phyloP scores from a whole-genome alignment of 208 protist species.

The Wallacemonas sp. region DNA sequence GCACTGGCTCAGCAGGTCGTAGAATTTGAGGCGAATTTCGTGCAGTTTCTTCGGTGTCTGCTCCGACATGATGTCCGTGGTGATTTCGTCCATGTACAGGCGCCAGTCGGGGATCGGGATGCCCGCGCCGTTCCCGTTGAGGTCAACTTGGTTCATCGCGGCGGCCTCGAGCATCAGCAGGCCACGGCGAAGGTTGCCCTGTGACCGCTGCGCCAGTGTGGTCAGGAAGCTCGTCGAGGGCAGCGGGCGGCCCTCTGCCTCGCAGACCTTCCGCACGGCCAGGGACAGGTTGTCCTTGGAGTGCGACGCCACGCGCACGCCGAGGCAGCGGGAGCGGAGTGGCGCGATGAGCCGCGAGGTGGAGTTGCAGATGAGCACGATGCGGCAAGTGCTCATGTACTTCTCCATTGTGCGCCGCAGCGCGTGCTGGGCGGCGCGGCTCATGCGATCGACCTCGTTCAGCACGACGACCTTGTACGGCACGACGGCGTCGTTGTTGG shows the following conservation, averaged over 20 bases:
- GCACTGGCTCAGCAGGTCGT: conserved; percentile 98
- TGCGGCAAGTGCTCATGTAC: conserved; percentile 97
- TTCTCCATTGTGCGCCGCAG: conserved; percentile 99
- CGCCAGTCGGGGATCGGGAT: conserved; percentile 96
- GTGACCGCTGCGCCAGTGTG: conserved; percentile 66
- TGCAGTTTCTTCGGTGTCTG: conserved; percentile 95
- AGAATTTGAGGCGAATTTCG: conserved; percentile 95
- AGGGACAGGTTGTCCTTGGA: conserved; percentile 87
- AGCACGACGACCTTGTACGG: conserved; percentile 97
- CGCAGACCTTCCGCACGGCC: conserved; percentile 68
- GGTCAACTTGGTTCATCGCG: conserved; percentile 81
- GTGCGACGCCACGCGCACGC: conserved; percentile 96
- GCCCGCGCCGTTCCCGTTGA: conserved; percentile 62
- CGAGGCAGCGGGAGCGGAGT: conserved; percentile 97
- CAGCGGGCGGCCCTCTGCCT: conserved; percentile 58
- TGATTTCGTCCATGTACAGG: conserved; percentile 92
- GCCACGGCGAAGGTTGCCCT: conserved; percentile 96
- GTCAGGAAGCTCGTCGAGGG: conserved; percentile 70
- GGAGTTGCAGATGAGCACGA: conserved; percentile 96
- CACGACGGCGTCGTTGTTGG: conserved; percentile 18
- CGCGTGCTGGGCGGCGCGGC: conserved; percentile 97
- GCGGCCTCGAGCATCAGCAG: conserved; percentile 97
- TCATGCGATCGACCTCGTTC: conserved; percentile 97
- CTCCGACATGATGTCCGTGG: conserved; percentile 90
- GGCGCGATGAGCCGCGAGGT: conserved; percentile 97